These are phyloP conservation scores for Mycena rosella DNA, from an alignment of 768 basidiomycete genomes.

Conservation along the genomic window DNA sequence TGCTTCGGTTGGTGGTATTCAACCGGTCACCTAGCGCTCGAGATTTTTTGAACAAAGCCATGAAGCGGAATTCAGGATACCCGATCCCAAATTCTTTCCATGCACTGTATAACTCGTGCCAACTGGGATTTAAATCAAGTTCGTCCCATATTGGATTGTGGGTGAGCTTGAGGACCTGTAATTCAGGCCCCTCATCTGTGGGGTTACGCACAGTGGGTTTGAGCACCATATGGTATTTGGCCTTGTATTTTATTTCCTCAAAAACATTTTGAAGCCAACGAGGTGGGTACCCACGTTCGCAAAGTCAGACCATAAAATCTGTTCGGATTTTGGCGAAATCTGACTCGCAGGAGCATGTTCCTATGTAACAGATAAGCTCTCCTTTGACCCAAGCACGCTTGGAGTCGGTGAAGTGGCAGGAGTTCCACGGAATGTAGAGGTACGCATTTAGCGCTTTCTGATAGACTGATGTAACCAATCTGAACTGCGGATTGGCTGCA, in stretches of 20 bases:
- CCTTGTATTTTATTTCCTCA: conserved; percentile 21
- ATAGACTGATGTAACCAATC: conserved; percentile 15
- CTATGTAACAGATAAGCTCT: conserved; percentile 12
- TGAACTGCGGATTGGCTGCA: conserved; percentile 6
- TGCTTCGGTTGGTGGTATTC: no score
- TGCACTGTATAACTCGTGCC: neutral
- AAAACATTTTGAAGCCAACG: conserved; percentile 26
- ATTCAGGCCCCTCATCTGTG: neutral
- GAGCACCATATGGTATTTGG: conserved; percentile 20
- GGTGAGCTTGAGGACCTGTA: conserved; percentile 31
- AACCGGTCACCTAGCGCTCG: conserved; percentile 16
- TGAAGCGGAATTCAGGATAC: conserved; percentile 13
- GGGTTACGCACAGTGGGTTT: neutral
- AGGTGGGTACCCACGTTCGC: conserved; percentile 24
- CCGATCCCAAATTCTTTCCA: conserved; percentile 18
- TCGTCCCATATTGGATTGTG: conserved; percentile 28
- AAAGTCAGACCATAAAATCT: conserved; percentile 8
- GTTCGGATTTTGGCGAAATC: conserved; percentile 22
- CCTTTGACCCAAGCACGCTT: conserved; percentile 17
- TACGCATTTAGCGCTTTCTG: no score
- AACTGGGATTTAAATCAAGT: conserved; percentile 14
- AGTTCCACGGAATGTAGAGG: no score
- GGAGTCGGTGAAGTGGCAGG: conserved; percentile 3
- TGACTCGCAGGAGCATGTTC: conserved; percentile 17
- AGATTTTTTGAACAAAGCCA: conserved; percentile 15